Evolutionary conservation across 805 yeast genomes (phyloP), one percentile per base, ranked within the genome.

Genomic region (Myxozyma geophila): DNA sequence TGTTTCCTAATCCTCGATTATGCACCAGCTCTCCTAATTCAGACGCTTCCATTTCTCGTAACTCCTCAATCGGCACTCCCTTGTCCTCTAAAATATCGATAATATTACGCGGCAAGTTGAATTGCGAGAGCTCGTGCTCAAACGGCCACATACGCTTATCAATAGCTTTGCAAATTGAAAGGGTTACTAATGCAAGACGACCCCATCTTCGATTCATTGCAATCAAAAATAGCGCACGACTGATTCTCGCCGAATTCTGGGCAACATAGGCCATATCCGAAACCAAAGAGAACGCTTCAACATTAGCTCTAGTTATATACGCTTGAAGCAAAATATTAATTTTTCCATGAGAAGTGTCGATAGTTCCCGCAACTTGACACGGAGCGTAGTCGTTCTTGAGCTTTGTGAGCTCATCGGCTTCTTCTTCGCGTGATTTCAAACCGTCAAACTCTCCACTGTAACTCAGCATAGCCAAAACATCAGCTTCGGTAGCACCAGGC

Each of bases 191-290:
- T 55, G 95, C 82, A 66, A 92, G 86, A 7, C 78, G 75, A 0
- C 98, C 97, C 99, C 99, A 95, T 62, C 96, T 80, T 69, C 99
- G 81, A 72, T 90, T 89, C 41, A 95, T 79, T 43, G 96, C 96
- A 66, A 95, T 86, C 66, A 92, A 77, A 70, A 95, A 92, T 54
- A 96, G 79, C 0, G 99, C 97, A 33, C 98, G 84, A 69, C 96
- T 85, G 40, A 95, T 93, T 79, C 99, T 86, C 0, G 93, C 91
- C 2, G 98, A 84, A 72, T 95, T 95, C 72, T 95, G 99, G 0
- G 98, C 98, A 61, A 95, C 96, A 74, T 95, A 95, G 67, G 90
- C 89, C 54, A 90, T 82, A 75, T 95, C 99, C 0, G 98, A 90
- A 1, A 84, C 79, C 63, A 95, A 78, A 0, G 99, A 88, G 2